Conservation (phyloP, 2,329 filamentous ascomycete species). For the Zymoseptoria tritici region DNA sequence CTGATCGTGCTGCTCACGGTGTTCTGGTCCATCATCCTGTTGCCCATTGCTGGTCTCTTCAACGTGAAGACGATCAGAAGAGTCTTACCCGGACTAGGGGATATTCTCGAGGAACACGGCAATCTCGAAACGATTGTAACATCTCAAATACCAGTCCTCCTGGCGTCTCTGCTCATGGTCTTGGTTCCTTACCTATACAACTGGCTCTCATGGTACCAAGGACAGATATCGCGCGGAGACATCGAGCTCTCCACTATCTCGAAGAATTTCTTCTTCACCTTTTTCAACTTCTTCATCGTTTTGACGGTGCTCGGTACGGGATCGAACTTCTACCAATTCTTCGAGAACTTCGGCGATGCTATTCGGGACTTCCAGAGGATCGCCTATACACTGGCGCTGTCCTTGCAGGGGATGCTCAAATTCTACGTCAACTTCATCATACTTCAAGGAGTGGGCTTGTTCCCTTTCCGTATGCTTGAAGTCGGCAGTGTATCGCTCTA, state of each 20-base stretch:
- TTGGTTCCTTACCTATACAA: slow-evolving; percentile 91
- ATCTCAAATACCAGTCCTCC: slow-evolving; percentile 77
- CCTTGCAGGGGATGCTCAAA: slow-evolving; percentile 64
- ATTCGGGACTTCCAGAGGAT: slow-evolving; percentile 74
- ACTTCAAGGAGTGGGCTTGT: slow-evolving; percentile 85
- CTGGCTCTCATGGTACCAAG: slow-evolving; percentile 82
- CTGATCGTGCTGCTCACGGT: slow-evolving; percentile 77
- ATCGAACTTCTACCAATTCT: slow-evolving; percentile 56
- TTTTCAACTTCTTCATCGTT: slow-evolving; percentile 97
- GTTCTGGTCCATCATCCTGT: slow-evolving; percentile 79
- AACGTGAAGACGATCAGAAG: slow-evolving; percentile 73
- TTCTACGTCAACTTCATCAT: slow-evolving; percentile 96
- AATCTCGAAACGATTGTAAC: slow-evolving; percentile 71
- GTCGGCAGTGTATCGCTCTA: slow-evolving; percentile 80
- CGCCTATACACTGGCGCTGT: slow-evolving; percentile 65
- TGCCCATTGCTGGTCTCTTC: slow-evolving; percentile 68
- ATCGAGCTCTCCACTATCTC: slow-evolving; percentile 91
- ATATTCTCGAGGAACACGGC: slow-evolving; percentile 59
- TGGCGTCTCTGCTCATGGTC: slow-evolving; percentile 80
- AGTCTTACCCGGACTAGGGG: slow-evolving; percentile 62
- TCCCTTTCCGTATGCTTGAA: slow-evolving; percentile 85
- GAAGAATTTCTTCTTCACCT: slow-evolving; percentile 97
- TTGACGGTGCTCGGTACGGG: slow-evolving; percentile 84
- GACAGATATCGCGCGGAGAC: slow-evolving; percentile 90
- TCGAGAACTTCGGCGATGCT: slow-evolving; percentile 58